phyloP scores from a whole-genome alignment of 345 rosid species.

The Pistacia integerrima region DNA sequence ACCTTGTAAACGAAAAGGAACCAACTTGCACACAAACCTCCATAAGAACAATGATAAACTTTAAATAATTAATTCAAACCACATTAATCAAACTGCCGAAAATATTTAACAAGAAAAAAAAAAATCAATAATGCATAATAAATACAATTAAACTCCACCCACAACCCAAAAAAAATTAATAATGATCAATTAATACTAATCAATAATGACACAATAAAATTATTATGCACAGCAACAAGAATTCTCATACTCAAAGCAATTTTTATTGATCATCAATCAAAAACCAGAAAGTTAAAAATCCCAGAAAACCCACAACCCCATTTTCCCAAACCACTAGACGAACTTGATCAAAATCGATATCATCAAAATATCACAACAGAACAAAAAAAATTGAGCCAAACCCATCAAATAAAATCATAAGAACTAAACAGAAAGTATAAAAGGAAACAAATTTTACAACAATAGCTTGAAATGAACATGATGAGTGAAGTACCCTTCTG shows the following conservation, averaged over 20 bases:
- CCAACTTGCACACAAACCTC: not conserved
- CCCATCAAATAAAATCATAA: not conserved
- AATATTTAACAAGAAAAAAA: not conserved
- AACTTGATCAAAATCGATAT: not conserved
- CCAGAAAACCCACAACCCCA: slow-evolving; percentile 6
- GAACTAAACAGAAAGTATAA: not conserved
- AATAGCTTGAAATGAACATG: slow-evolving; percentile 18
- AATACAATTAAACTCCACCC: not conserved
- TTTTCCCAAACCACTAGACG: not conserved
- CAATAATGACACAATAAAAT: not conserved
- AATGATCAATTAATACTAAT: not conserved
- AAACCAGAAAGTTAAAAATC: not conserved
- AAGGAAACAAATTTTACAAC: not conserved
- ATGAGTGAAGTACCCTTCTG: slow-evolving; percentile 39
- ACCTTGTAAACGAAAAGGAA: not conserved
- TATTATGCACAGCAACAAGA: not conserved
- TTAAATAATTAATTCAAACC: not conserved
- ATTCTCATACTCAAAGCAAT: not conserved
- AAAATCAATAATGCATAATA: not conserved
- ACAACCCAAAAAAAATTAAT: not conserved
- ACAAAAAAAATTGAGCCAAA: slow-evolving; percentile 8
- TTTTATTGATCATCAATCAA: not conserved
- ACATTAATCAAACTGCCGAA: slow-evolving; percentile 8
- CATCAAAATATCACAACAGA: not conserved
- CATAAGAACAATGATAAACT: not conserved